Percentiles rank a stretch among this genome's conserved stretches.
Conservation (phyloP, 148 eudicot species). For the Spergularia marina region DNA sequence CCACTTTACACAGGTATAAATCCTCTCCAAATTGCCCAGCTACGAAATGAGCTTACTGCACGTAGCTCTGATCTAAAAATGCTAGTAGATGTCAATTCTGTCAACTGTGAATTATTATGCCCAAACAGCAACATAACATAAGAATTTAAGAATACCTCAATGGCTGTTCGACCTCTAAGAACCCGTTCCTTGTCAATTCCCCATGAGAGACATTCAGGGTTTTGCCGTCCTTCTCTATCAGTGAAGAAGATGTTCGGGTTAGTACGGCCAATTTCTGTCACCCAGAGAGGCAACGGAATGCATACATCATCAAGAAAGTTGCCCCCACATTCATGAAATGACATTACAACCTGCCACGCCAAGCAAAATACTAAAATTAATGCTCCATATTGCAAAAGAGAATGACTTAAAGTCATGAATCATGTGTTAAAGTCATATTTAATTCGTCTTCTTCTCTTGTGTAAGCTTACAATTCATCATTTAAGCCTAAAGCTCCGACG, state of each 20-base stretch:
- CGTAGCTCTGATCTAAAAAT: not conserved
- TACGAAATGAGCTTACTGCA: no score
- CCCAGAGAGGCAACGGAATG: conserved; percentile 92
- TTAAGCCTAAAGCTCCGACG: not conserved
- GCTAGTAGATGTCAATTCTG: not conserved
- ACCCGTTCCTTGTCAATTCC: conserved; percentile 91
- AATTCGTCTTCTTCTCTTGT: not conserved
- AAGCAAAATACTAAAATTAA: conserved; percentile 12
- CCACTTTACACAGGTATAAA: not conserved
- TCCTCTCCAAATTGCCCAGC: not conserved
- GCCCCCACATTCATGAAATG: conserved; percentile 98
- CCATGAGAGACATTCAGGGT: conserved; percentile 95
- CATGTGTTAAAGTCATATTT: not conserved
- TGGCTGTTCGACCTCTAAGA: conserved; percentile 83
- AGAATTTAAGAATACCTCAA: conserved; percentile 53
- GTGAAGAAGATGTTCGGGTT: conserved; percentile 92
- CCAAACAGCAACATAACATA: conserved; percentile 6
- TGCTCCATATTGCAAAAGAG: not conserved
- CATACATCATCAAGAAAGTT: conserved; percentile 88
- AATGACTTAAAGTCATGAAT: not conserved
- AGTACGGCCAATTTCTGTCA: conserved; percentile 75
- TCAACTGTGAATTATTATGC: not conserved
- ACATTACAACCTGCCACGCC: conserved; percentile 67
- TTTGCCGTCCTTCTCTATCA: conserved; percentile 82
- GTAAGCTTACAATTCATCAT: not conserved